A percentile compares a stretch with the other conserved stretches of the same genome.
Conservation (phyloP, 2,329 filamentous ascomycete species). For the Paracoccidioides brasiliensis region DNA sequence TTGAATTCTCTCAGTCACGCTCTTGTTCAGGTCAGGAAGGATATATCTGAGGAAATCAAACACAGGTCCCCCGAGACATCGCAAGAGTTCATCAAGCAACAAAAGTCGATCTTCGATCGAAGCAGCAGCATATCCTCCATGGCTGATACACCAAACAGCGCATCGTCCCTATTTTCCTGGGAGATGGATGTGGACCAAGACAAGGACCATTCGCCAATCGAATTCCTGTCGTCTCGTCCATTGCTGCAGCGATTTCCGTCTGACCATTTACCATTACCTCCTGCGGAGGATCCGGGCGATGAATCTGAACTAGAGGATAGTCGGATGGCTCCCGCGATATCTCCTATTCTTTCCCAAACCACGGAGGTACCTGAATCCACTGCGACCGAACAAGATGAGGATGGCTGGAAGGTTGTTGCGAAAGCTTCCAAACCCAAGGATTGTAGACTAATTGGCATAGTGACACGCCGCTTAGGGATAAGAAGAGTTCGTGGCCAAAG, state of each 20-base stretch:
- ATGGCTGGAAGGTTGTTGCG: conserved; percentile 22
- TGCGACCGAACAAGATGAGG: conserved; percentile 14
- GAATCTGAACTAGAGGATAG: conserved; percentile 7
- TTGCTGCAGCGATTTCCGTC: neutral
- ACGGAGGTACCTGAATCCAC: conserved; percentile 17
- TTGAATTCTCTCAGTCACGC: conserved; percentile 6
- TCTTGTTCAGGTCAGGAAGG: conserved; percentile 22
- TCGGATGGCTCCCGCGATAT: conserved; percentile 8
- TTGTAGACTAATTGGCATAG: neutral
- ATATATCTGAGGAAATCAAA: conserved; percentile 31
- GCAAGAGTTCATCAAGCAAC: conserved; percentile 24
- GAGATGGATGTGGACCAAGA: conserved; percentile 9
- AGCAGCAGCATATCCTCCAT: conserved; percentile 34
- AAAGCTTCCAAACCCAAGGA: conserved; percentile 10
- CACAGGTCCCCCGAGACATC: conserved; percentile 29
- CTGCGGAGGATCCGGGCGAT: conserved; percentile 6
- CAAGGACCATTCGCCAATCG: conserved; percentile 11
- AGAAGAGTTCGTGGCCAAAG: conserved; percentile 7
- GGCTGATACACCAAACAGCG: conserved; percentile 24
- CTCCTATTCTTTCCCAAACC: conserved; percentile 10
- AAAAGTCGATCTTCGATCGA: conserved; percentile 35
- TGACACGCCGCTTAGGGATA: conserved; percentile 2
- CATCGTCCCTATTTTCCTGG: conserved; percentile 13
- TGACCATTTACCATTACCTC: conserved; percentile 2
- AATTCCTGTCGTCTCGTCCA: neutral